Percentiles rank a stretch among this genome's conserved stretches.
Evolutionary conservation across 352 stramenopile genomes (phyloP).

Genomic region (Phytophthora pistaciae): DNA sequence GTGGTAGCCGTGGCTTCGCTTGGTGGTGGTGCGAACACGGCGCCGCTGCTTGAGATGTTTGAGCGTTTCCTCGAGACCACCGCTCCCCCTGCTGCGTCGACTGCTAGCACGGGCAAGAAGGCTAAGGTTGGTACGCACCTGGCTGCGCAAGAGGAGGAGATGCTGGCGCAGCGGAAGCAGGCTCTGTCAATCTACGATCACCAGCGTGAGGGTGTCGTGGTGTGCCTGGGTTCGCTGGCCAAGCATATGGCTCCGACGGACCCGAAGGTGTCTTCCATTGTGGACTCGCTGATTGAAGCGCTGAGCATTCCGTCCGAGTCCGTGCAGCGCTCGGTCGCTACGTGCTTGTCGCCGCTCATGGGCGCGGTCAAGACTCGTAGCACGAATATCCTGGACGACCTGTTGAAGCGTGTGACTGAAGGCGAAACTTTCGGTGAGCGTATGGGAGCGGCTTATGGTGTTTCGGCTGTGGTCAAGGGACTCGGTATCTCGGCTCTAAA

Average conservation of each 20-base stretch:
- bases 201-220: slow-evolving; percentile 91
- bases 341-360: slow-evolving; percentile 92
- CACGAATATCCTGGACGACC: slow-evolving; percentile 72
- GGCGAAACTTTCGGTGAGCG: slow-evolving; percentile 89
- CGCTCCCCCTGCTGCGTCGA: slow-evolving; percentile 31
- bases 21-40: slow-evolving; percentile 72
- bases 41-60: slow-evolving; percentile 74
- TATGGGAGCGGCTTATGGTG: slow-evolving; percentile 96
- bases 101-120: slow-evolving; percentile 37
- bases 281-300: slow-evolving; percentile 88
- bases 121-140: slow-evolving; percentile 38
- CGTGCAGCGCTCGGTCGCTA: slow-evolving; percentile 93
- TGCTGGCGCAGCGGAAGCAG: slow-evolving; percentile 41
- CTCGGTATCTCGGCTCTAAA: slow-evolving; percentile 99
- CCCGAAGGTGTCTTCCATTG: slow-evolving; percentile 89
- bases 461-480: slow-evolving; percentile 99
- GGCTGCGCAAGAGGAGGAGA: slow-evolving; percentile 40
- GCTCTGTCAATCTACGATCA: slow-evolving; percentile 81
- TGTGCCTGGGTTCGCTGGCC: slow-evolving; percentile 90
- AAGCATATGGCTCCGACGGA: slow-evolving; percentile 92
- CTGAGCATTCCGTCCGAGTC: slow-evolving; percentile 94
- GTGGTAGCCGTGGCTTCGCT: slow-evolving; percentile 82
- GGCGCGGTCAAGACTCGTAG: slow-evolving; percentile 81
- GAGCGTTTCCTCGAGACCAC: slow-evolving; percentile 79
- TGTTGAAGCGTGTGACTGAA: slow-evolving; percentile 77